A percentile compares a stretch with the other conserved stretches of the same genome.
Conservation (phyloP, 257 asterid species). For the Ophiorrhiza pumila region DNA sequence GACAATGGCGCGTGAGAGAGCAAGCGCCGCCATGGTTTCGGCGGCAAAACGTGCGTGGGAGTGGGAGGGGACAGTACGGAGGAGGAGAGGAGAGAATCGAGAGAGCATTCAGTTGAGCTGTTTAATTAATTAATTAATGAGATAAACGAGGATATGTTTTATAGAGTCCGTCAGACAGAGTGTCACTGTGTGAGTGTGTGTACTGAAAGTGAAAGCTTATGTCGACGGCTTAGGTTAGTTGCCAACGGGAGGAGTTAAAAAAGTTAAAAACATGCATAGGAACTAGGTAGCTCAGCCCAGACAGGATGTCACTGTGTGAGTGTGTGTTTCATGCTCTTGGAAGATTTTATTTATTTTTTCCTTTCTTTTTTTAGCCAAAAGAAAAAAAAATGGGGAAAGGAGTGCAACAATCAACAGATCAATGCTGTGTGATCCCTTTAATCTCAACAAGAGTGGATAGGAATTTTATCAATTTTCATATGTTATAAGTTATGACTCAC, state of each 20-base stretch:
- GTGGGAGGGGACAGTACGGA: conserved; percentile 38
- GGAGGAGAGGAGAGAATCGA: conserved; percentile 52
- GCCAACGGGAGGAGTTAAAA: no score
- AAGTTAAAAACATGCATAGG: no score
- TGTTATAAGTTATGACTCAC: no score
- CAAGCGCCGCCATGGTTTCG: conserved; percentile 73
- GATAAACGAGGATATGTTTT: not conserved
- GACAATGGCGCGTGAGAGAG: conserved; percentile 42
- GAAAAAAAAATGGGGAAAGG: no score
- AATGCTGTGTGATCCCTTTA: no score
- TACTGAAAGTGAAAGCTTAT: not conserved
- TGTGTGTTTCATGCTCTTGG: no score
- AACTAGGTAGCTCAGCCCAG: conserved; percentile 2
- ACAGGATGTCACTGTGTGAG: not conserved
- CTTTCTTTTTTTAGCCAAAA: no score
- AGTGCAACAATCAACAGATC: no score
- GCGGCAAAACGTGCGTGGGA: conserved; percentile 26
- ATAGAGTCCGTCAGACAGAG: not conserved
- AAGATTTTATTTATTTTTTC: no score
- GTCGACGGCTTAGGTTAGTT: not conserved
- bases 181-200: not conserved
- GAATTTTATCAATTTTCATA: no score
- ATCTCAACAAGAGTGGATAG: no score
- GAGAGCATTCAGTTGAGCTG: conserved; percentile 49
- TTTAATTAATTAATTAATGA: not conserved